phyloP scores from a whole-genome alignment of 805 yeast species.

The Hanseniaspora thailandica region DNA sequence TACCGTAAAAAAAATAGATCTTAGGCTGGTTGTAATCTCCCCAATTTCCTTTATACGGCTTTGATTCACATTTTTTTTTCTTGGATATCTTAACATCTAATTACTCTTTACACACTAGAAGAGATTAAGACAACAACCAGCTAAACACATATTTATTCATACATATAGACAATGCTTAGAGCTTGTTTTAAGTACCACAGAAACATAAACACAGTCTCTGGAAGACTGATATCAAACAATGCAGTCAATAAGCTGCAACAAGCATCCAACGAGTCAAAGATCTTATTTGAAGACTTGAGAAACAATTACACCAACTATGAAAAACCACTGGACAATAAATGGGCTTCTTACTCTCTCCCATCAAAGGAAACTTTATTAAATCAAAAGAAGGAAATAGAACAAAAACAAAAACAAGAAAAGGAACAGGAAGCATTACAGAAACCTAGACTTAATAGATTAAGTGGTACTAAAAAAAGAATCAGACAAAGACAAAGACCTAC shows the following conservation, averaged over 20 bases:
- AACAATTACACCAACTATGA: conserved; percentile 1
- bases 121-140: neutral
- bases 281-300: conserved; percentile 12
- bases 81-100: too few relatives aligned
- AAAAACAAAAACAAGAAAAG: conserved; percentile 17
- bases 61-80: too few relatives aligned
- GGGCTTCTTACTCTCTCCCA: conserved; percentile 39
- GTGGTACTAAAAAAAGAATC: conserved; percentile 30
- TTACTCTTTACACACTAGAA: too few relatives aligned
- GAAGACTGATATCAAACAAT: neutral
- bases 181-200: neutral
- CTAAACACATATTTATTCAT: neutral
- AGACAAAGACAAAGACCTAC: conserved; percentile 53
- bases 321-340: conserved; percentile 12
- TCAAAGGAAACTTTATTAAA: conserved; percentile 38
- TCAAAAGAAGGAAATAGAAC: conserved; percentile 24
- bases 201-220: neutral
- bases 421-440: conserved; percentile 1
- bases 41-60: neutral
- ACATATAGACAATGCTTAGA: neutral
- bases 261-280: neutral
- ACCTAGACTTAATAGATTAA: neutral
- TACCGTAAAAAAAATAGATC: too few relatives aligned
- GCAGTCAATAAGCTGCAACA: neutral
- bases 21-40: too few relatives aligned